Percentiles rank a stretch among this genome's conserved stretches.
Evolutionary conservation across 2,329 filamentous ascomycete species (phyloP).

Genomic region (Penicillium digitatum): DNA sequence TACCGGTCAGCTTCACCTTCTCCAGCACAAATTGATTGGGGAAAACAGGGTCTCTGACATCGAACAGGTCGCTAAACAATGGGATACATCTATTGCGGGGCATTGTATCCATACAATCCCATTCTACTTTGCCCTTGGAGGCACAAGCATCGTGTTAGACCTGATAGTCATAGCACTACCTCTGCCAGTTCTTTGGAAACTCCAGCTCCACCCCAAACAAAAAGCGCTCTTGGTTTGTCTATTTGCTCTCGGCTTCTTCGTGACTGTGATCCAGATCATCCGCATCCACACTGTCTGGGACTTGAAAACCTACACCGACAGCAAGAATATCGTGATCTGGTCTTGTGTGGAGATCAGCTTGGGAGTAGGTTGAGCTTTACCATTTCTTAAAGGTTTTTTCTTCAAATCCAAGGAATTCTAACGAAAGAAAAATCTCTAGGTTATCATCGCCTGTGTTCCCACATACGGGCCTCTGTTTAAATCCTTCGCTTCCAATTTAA

Average conservation of each 20-base stretch:
- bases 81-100: slow-evolving; percentile 40
- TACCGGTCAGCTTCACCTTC: slow-evolving; percentile 18
- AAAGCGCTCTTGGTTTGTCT: slow-evolving; percentile 41
- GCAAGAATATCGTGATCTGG: slow-evolving; percentile 44
- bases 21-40: not conserved
- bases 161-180: slow-evolving; percentile 25
- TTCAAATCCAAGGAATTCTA: not conserved
- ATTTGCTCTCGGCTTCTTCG: slow-evolving; percentile 51
- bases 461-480: slow-evolving; percentile 44
- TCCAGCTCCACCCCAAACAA: slow-evolving; percentile 16
- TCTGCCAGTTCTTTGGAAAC: slow-evolving; percentile 22
- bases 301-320: slow-evolving; percentile 47
- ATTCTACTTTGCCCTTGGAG: slow-evolving; percentile 43
- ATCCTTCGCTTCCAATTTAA: slow-evolving; percentile 18
- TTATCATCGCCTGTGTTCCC: slow-evolving; percentile 44
- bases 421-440: slow-evolving; percentile 6
- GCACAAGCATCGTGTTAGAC: slow-evolving; percentile 25
- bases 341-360: slow-evolving; percentile 47
- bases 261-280: slow-evolving; percentile 51
- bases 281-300: slow-evolving; percentile 49
- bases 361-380: slow-evolving; percentile 26
- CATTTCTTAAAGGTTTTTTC: no score
- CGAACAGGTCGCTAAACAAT: slow-evolving; percentile 39
- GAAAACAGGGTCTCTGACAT: slow-evolving; percentile 4
- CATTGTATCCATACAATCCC: slow-evolving; percentile 41